phyloP scores from a whole-genome alignment of 805 yeast genomes.

The Kazachstania kunashirensis region DNA sequence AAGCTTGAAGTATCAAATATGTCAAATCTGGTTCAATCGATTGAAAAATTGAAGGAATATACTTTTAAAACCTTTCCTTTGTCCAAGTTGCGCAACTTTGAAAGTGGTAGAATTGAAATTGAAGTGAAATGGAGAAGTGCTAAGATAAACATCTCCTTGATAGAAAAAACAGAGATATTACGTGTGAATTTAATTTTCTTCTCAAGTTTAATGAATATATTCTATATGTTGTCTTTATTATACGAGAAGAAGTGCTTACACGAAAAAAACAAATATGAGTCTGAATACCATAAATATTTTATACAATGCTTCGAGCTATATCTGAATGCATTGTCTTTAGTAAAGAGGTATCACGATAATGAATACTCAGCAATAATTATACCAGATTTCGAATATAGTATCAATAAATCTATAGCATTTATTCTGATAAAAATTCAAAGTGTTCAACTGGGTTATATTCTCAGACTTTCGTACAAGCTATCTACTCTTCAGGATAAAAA shows the following conservation, averaged over 20 bases:
- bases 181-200: conserved; percentile 7
- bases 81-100: not conserved
- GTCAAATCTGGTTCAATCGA: conserved; percentile 1
- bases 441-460: conserved; percentile 5
- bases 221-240: conserved; percentile 4
- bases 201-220: conserved; percentile 8
- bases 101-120: not conserved
- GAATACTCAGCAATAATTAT: not conserved
- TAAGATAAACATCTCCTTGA: not conserved
- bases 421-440: conserved; percentile 4
- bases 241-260: conserved; percentile 7
- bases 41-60: conserved; percentile 4
- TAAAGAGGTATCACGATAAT: conserved; percentile 2
- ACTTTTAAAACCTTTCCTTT: conserved; percentile 6
- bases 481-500: not conserved
- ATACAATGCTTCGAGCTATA: conserved; percentile 1
- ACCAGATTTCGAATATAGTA: conserved; percentile 2
- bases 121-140: conserved; percentile 2
- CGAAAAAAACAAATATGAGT: conserved; percentile 4
- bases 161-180: conserved; percentile 5
- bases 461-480: conserved; percentile 3
- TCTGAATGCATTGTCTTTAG: not conserved
- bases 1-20: conserved; percentile 3
- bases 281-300: conserved; percentile 1
- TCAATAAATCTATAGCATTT: conserved; percentile 6